A percentile compares a stretch with the other conserved stretches of the same genome.
phyloP scores from a whole-genome alignment of 306 rosid species.

The Trifolium dubium region DNA sequence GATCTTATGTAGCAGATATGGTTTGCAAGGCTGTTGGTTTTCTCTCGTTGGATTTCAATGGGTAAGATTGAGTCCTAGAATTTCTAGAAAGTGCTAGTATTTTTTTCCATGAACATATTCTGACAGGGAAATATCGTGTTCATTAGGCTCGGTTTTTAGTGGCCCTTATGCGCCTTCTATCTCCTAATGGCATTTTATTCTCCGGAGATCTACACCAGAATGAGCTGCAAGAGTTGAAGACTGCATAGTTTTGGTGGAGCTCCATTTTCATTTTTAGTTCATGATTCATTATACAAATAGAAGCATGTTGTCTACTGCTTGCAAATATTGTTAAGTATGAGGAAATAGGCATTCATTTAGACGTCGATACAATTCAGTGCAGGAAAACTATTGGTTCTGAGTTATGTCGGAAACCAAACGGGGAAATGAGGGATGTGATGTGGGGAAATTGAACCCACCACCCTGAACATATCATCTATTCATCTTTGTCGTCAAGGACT shows the following conservation, averaged over 20 bases:
- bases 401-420: not conserved
- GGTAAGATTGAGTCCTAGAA: slow-evolving; percentile 56
- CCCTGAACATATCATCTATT: not conserved
- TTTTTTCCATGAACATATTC: slow-evolving; percentile 20
- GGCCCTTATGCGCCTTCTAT: slow-evolving; percentile 64
- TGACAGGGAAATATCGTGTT: slow-evolving; percentile 31
- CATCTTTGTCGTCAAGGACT: not conserved
- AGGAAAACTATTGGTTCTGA: not conserved
- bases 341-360: slow-evolving; percentile 28
- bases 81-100: slow-evolving; percentile 23
- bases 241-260: slow-evolving; percentile 46
- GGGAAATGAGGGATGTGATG: slow-evolving; percentile 4
- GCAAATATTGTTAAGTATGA: not conserved
- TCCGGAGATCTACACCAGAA: slow-evolving; percentile 50
- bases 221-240: slow-evolving; percentile 48
- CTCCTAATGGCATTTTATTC: slow-evolving; percentile 61
- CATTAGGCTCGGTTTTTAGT: slow-evolving; percentile 54
- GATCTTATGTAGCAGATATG: slow-evolving; percentile 64
- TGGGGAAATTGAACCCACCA: slow-evolving; percentile 12
- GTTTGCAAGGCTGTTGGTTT: slow-evolving; percentile 75
- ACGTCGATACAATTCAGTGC: slow-evolving; percentile 6
- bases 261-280: slow-evolving; percentile 7
- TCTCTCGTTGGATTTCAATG: slow-evolving; percentile 77
- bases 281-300: not conserved
- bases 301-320: slow-evolving; percentile 20